Evolutionary conservation across 371 early-diverging fungal species (phyloP), one percentile per base, ranked within the genome.

Genomic region (Sporodiniella umbellata): DNA sequence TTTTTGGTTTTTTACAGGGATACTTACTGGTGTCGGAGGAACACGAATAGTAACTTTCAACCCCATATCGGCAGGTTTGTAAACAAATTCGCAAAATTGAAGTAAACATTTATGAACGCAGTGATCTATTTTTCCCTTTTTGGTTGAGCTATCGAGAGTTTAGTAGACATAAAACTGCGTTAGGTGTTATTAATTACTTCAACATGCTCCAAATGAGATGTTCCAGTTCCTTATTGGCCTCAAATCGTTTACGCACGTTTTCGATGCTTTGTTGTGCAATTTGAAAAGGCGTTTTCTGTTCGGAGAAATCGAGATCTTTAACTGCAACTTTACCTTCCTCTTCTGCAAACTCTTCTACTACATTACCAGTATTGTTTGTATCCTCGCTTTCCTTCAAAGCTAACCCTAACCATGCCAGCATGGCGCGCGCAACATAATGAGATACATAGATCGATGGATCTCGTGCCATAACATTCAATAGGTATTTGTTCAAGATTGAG

Each of bases 401-500:
- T 33, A 80, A 56, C 26, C 81, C 81, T 42, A 84, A 53, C 67
- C 76, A 62, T 33, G 76, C 71, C 70, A 66, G 62, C 58, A 69
- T 64, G 25, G 58, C 58, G 28, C 61, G 74, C 3, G 70, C 68
- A 15, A 70, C 70, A 60, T 78, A 86, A 42, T 70, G 80, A 14
- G 82, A 77, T 31, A 78, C 59, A 48, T 49, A 66, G 0, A 66
- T 79, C 25, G 75, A 79, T 2, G 84, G 83, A 62, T 88, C 88
- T 33, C 75, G 57, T 19, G 72, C 62, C 12, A 85, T 78, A 38
- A 87, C 60, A 15, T 58, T 64, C 19, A 81, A 56, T 22, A 87
- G 58, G 48, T 86, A 87, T 19, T 68, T 67, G 4, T 66, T 62
- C 0, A 79, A 51, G 10, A 56, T 60, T 24, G 64, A 53, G 48